Evolutionary conservation across 169 alveolate species (phyloP), one percentile per base, ranked within the genome.

Genomic region (Neospora caninum): DNA sequence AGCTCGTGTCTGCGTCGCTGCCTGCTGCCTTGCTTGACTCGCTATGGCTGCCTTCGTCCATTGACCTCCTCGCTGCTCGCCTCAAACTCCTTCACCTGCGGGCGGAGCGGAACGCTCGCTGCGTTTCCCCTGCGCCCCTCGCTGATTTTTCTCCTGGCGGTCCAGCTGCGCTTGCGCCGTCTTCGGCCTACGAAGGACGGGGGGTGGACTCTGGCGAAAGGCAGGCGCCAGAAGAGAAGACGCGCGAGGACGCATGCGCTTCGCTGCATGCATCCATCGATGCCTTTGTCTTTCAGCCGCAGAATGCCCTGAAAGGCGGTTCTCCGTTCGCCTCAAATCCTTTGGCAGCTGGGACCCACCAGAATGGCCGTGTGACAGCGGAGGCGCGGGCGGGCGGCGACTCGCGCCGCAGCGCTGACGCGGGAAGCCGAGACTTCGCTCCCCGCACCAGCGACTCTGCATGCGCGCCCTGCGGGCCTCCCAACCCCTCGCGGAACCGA

Each of bases 31-130:
- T 64, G n/a, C 73, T 64, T 29, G 73, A 64, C 73, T 64, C 73
- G 25, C 34, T 64, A 16, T 64, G 73, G 73, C 73, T 64, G 7
- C 73, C 73, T 7, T 64, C 73, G 34, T 64, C 73, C 67, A 83
- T 88, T 27, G 93, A 88, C 64, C 86, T 88, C 16, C 86, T 88
- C 31, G 93, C 93, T 27, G 93, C 69, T 86, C 93, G 73, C 53
- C 87, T 88, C 38, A 83, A 80, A 49, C 67, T 67, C 45, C 93
- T 88, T 64, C 86, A 67, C 69, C 69, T 88, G n/a, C 69, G 87
- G 34, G 87, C 84, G 22, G 93, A 88, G 43, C 31, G 69, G 16
- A n/a, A 54, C n/a, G 93, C 73, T 64, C 73, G 73, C n/a, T 27
- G 73, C 73, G 31, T 27, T 16, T 29, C 73, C 73, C 31, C 73